Base-by-base conservation (phyloP, 345 rosid species). In the Noccaea bulbosa region DNA sequence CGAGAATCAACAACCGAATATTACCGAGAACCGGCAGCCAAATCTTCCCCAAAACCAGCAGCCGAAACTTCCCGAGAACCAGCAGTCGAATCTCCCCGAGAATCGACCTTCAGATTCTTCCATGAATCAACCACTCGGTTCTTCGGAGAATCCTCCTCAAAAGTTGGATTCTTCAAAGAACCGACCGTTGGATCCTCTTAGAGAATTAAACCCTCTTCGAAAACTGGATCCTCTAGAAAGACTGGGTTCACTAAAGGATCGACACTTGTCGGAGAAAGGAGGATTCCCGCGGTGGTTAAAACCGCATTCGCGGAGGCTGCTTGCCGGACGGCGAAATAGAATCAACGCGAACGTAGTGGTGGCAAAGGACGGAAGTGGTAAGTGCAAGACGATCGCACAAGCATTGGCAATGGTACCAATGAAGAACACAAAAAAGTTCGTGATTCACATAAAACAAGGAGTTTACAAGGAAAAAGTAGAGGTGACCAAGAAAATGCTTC, bases 291-390 rank as follows among this genome's bases (percentile, higher is more conserved):
- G 4, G 0, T 75, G 79, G 79, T 22, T 75, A 6, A 14, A 46
- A 46, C 2, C 0, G 2, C 75, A 55, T 27, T 54, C 79, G 1
- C 47, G 75, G 20, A 69, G 48, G n/a, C 75, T 86, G 11, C 84
- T 86, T 3, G 50, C 15, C 0, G 70, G 53, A 5, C 66, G 76
- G 0, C 30, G 77, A 2, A 16, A 30, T 0, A 32, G 20, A 0
- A 35, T 84, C 2, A 81, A 69, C 12, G 76, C 96, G 4, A 73
- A 93, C 17, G 80, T 79, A 2, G 69, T 81, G 2, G 94, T 93
- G 27, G 86, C 98, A 8, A 62, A 80, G 64, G 96, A 88, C 30
- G 92, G 89, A 10, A 86, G 86, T 54, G 94, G 93, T 9, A 79
- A 83, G 41, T 82, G 24, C 48, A 84, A 67, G 62, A 85, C 83